These are phyloP conservation scores for Byssoonygena ceratinophila DNA, from an alignment of 2,329 filamentous ascomycete genomes.

Conservation along the genomic window DNA sequence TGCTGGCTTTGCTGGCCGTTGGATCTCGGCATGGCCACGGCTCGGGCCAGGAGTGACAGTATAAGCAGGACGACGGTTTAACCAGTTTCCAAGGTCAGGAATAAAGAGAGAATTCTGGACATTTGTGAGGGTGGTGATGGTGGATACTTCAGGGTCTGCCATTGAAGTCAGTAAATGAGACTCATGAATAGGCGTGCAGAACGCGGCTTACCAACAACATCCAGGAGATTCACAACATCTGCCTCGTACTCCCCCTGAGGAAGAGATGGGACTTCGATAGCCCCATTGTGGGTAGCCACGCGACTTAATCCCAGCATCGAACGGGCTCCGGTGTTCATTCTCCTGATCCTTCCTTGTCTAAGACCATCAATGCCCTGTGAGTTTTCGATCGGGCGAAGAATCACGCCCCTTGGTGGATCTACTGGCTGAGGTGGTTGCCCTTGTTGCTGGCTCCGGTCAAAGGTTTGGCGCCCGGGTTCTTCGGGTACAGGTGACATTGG, in stretches of 20 bases:
- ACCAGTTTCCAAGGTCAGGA: slow-evolving; percentile 61
- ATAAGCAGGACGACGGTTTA: slow-evolving; percentile 73
- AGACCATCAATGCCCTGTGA: not conserved
- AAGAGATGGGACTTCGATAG: slow-evolving; percentile 18
- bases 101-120: slow-evolving; percentile 84
- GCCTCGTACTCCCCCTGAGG: slow-evolving; percentile 45
- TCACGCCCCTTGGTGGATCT: slow-evolving; percentile 1
- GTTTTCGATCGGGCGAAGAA: slow-evolving; percentile 12
- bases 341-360: slow-evolving; percentile 8
- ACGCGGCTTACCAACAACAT: slow-evolving; percentile 51
- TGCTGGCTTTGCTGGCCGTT: not conserved
- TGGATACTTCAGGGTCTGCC: slow-evolving; percentile 70
- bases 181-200: not conserved
- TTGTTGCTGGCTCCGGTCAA: slow-evolving; percentile 2
- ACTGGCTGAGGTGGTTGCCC: not conserved
- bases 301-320: slow-evolving; percentile 9
- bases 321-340: slow-evolving; percentile 8
- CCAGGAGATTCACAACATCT: slow-evolving; percentile 56
- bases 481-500: slow-evolving; percentile 29
- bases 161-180: slow-evolving; percentile 10
- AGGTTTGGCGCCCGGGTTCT: slow-evolving; percentile 22
- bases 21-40: slow-evolving; percentile 14
- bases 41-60: slow-evolving; percentile 44
- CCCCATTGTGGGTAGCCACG: slow-evolving; percentile 5
- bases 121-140: slow-evolving; percentile 73